These are phyloP conservation scores for Cyclostephanos invisitatus DNA, from an alignment of 108 stramenopile species.

Conservation along the genomic window DNA sequence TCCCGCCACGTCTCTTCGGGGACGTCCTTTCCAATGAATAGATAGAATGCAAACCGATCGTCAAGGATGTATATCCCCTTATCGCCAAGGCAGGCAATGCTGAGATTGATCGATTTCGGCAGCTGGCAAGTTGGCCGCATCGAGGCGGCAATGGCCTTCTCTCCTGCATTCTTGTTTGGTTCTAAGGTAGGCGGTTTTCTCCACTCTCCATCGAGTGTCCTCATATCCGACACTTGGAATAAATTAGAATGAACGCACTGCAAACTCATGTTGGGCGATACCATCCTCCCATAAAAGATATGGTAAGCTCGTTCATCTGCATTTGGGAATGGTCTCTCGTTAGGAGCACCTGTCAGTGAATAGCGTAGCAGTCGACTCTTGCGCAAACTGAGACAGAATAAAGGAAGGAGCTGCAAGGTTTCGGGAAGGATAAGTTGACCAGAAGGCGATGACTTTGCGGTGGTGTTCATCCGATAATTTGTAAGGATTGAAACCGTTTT, in stretches of 20 bases:
- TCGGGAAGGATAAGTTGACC: constrained; percentile 92
- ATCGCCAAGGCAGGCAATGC: constrained; percentile 56
- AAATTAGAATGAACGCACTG: constrained; percentile 65
- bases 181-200: constrained; percentile 32
- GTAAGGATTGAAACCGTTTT: constrained; percentile 66
- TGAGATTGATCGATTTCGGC: constrained; percentile 55
- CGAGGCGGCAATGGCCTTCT: constrained; percentile 43
- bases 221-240: constrained; percentile 45
- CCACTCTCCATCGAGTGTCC: constrained; percentile 53
- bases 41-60: constrained; percentile 55
- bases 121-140: constrained; percentile 53
- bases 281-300: constrained; percentile 53
- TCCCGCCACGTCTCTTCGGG: constrained; percentile 40
- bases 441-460: constrained; percentile 54
- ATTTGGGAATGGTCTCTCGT: constrained; percentile 52
- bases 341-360: constrained; percentile 19
- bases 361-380: constrained; percentile 71
- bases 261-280: constrained; percentile 55
- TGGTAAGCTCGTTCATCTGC: constrained; percentile 79
- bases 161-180: constrained; percentile 25
- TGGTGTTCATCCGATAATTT: constrained; percentile 73
- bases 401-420: constrained; percentile 83
- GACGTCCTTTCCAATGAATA: constrained; percentile 60
- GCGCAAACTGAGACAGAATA: constrained; percentile 74
- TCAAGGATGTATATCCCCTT: constrained; percentile 70